Base-by-base conservation (phyloP, 2,329 filamentous ascomycete species). In the Curvularia lunata region DNA sequence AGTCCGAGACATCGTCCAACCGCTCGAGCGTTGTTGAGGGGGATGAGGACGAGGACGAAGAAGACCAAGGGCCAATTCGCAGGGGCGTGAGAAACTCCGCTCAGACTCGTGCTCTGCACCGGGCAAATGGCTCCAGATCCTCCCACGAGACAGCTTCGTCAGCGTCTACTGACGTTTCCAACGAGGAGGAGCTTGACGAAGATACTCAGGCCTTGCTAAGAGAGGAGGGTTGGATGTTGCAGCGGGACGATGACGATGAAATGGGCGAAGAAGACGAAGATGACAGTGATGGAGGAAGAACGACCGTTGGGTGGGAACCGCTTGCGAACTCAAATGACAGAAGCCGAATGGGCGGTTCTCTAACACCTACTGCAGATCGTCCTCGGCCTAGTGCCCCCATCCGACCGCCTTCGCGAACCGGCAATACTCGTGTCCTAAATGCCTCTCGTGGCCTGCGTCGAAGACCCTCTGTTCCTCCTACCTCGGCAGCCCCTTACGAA, bases 351-450 rank as follows among this genome's bases (percentile, higher is more conserved):
- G 72, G 71, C 70, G 75, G 77, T 74, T 78, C 76, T 79, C 77
- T 79, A 76, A 79, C 77, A 76, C 76, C 77, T 78, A 77, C 75
- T 78, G 74, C 77, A 79, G 77, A 78, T 79, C 75, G 75, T 73
- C 75, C 75, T 54, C 71, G 70, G 68, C 75, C 73, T 73, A 76
- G 72, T 59, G 72, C 70, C 66, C 68, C 72, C 30, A 77, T 77
- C 55, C 75, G 75, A 50, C 76, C 76, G 37, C 74, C 75, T 52
- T 78, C 76, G 43, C 75, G 76, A 62, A 65, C 67, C 49, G 73
- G 70, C 51, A 74, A 72, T 49, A 48, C 69, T 55, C 72, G 72
- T 60, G 59, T 72, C 52, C 64, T 69, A 53, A 71, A 76, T 57
- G 68, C 72, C 51, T 73, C 73, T 19, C 75, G 75, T 63, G 75